These are phyloP conservation scores for Anisodus tanguticus DNA, from an alignment of 257 asterid genomes.

Conservation along the genomic window DNA sequence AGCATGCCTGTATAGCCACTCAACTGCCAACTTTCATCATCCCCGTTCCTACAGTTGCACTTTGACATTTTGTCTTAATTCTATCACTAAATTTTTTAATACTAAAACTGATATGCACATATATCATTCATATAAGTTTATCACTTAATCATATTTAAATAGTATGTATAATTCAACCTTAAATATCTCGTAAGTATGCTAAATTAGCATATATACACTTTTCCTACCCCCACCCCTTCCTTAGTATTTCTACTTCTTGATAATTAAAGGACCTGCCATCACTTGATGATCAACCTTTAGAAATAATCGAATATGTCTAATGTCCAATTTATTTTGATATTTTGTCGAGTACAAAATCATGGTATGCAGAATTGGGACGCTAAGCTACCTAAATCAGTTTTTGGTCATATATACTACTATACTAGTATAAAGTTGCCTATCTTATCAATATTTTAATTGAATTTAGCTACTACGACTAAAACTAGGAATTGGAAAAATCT, in stretches of 20 bases:
- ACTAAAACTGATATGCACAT: too few species aligned
- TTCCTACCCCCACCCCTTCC: too few species aligned
- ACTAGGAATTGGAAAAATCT: not conserved
- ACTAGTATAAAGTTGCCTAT: not conserved
- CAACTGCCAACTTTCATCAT: not conserved
- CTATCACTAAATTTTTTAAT: not conserved
- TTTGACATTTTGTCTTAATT: not conserved
- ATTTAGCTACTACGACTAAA: not conserved
- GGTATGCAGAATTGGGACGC: not conserved
- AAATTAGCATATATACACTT: too few species aligned
- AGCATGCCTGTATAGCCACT: constrained; percentile 6
- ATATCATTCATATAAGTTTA: too few species aligned
- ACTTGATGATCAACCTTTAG: too few species aligned
- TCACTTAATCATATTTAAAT: too few species aligned
- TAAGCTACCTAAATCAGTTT: not conserved
- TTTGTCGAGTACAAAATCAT: not conserved
- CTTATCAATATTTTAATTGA: not conserved
- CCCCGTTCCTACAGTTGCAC: not conserved
- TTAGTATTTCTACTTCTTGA: too few species aligned
- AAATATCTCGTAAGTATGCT: too few species aligned
- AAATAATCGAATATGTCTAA: not conserved
- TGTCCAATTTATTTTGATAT: not conserved
- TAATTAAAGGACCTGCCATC: too few species aligned
- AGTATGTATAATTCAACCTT: too few species aligned
- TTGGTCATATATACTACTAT: not conserved